A percentile compares a stretch with the other conserved stretches of the same genome.
phyloP scores from a whole-genome alignment of 768 basidiomycete species.

The Tulasnella sp. region DNA sequence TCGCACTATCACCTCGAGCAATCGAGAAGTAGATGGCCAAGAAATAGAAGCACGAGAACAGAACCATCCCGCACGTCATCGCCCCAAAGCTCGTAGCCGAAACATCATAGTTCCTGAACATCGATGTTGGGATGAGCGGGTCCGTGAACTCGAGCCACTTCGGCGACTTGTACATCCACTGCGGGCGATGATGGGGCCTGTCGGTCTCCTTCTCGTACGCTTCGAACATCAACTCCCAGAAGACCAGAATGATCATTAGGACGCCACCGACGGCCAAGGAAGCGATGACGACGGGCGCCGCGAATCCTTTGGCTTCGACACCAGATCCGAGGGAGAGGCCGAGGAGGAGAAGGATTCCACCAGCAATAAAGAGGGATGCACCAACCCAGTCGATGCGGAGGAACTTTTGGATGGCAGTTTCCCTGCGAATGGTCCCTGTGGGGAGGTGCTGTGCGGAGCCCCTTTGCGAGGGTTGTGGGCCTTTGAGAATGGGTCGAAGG shows the following conservation, averaged over 20 bases:
- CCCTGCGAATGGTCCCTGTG: neutral
- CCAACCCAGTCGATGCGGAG: slow-evolving; percentile 39
- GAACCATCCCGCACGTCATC: slow-evolving; percentile 37
- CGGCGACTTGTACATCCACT: slow-evolving; percentile 7
- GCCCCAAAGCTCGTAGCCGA: slow-evolving; percentile 31
- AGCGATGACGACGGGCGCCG: slow-evolving; percentile 34
- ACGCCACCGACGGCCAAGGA: slow-evolving; percentile 37
- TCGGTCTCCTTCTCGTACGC: neutral
- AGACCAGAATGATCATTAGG: slow-evolving; percentile 31
- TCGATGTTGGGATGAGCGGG: slow-evolving; percentile 37
- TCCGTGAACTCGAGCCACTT: slow-evolving; percentile 21
- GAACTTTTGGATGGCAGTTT: slow-evolving; percentile 22
- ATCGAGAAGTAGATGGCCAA: slow-evolving; percentile 39
- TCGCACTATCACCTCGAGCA: slow-evolving; percentile 33
- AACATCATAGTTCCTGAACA: slow-evolving; percentile 36
- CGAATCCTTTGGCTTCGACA: slow-evolving; percentile 30
- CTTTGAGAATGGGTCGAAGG: slow-evolving; percentile 25
- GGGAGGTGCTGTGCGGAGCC: neutral
- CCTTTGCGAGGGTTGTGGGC: slow-evolving; percentile 15
- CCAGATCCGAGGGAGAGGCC: slow-evolving; percentile 42
- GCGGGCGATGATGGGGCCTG: neutral
- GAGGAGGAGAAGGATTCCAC: slow-evolving; percentile 38
- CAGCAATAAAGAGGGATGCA: slow-evolving; percentile 33
- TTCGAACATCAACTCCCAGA: slow-evolving; percentile 34
- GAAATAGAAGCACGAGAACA: slow-evolving; percentile 42